Percentiles rank a stretch among this genome's conserved stretches.
Evolutionary conservation across 2,329 filamentous ascomycete species (phyloP).

Genomic region (Sclerotiophoma versabilis): DNA sequence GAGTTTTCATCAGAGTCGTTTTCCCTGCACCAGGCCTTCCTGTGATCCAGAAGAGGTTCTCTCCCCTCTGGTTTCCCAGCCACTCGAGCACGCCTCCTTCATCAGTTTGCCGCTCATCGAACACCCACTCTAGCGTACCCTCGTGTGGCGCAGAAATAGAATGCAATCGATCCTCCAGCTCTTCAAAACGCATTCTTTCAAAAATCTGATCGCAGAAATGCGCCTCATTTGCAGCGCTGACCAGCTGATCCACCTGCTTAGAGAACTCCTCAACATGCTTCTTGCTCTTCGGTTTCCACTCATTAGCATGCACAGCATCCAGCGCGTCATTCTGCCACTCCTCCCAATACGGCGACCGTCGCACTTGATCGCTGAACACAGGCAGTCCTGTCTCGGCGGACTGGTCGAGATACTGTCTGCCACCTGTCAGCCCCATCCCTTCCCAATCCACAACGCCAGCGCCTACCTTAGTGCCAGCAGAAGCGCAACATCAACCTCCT

Average conservation of each 20-base stretch:
- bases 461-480: constrained; percentile 33
- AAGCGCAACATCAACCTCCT: constrained; percentile 36
- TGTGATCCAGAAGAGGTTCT: constrained; percentile 43
- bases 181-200: constrained; percentile 29
- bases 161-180: constrained; percentile 35
- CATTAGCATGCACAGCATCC: constrained; percentile 33
- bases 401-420: constrained; percentile 39
- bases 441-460: too few species aligned
- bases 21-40: constrained; percentile 57
- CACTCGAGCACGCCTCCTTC: constrained; percentile 35
- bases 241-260: constrained; percentile 31
- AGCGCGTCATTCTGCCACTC: constrained; percentile 40
- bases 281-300: constrained; percentile 38
- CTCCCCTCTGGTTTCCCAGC: constrained; percentile 34
- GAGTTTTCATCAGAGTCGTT: constrained; percentile 55
- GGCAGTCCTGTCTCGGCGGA: constrained; percentile 38
- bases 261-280: constrained; percentile 40
- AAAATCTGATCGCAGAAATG: constrained; percentile 35
- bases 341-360: constrained; percentile 26
- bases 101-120: constrained; percentile 25
- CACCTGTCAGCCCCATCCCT: neutral
- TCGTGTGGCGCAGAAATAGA: constrained; percentile 29
- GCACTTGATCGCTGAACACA: constrained; percentile 30
- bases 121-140: constrained; percentile 34
- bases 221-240: constrained; percentile 31